Evolutionary conservation across 2,329 filamentous ascomycete species (phyloP), one percentile per base, ranked within the genome.

Genomic region (Ophiostoma montium): DNA sequence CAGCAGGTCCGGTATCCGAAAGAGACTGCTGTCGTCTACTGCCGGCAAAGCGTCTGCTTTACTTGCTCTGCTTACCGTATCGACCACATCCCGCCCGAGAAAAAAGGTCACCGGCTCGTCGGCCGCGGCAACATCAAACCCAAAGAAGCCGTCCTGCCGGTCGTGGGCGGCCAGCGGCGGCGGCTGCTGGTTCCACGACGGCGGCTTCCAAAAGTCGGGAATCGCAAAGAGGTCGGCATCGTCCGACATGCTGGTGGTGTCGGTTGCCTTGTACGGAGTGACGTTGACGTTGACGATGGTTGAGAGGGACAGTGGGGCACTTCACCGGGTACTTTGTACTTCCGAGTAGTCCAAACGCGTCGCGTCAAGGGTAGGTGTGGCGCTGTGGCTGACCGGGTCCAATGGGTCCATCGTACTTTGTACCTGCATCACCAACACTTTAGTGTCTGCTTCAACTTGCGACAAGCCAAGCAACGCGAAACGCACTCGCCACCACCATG

Each of bases 151-250:
- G 35, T 52, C 18, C 23, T 46, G 41, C 19, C 45, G 44, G 11
- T 51, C 48, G 2, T 46, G 31, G 0, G 50, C 18, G 3, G 38
- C 42, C 3, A 43, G 35, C 3, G 46, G 42, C 11, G 47, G 39
- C 8, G 38, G 42, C 19, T 62, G 53, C 8, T 68, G 62, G 35
- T 75, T 62, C 62, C 72, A 71, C 55, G 64, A 68, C 2, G 80
- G 77, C 23, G 70, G 64, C 49, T 67, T 67, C 71, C 74, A 78
- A 53, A 84, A 72, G 58, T 80, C 70, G 35, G 77, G 76, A 42
- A 80, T 76, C 35, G 74, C 71, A 59, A 86, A 86, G 31, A 80
- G 70, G 58, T 81, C 65, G 44, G 73, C 68, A 8, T 15, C 39
- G 4, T 42, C 39, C n/a, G 39, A 30, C 39, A 42, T 42, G 39